Base-by-base conservation (phyloP, 2,329 filamentous ascomycete species). In the Tolypocladium endophyticum region DNA sequence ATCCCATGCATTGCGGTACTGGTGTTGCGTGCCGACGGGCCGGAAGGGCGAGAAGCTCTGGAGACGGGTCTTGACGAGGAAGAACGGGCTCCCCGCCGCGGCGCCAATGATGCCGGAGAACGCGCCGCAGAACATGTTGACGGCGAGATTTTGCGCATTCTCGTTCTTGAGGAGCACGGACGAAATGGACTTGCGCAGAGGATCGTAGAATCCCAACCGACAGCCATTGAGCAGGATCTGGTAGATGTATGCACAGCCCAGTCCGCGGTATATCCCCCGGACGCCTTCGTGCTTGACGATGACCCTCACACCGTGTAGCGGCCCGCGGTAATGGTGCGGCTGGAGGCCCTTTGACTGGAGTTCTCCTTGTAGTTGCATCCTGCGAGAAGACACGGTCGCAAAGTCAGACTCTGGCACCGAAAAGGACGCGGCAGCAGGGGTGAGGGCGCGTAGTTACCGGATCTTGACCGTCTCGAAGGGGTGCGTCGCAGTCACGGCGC, bases 391-490 rank as follows among this genome's bases (percentile, higher is more conserved):
- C 35, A 35, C 16, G 28, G 28, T 33, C 23, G 47, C 55, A 39
- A 35, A 39, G 36, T 52, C 36, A 58, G 47, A 36, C 18, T 54
- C 57, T 58, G 57, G 18, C 50, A 53, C 9, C 28, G 50, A n/a
- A n/a, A 54, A 5, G 50, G 30, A 23, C 30, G 55, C 35, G 39
- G 30, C 39, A 45, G 23, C 54, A 47, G 28, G 18, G 23, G 61
- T 56, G 52, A 25, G 18, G 14, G 61, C 57, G 35, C 39, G 23
- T 71, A 66, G 81, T 71, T 80, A 92, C 88, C 92, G 89, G 72
- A 97, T 97, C 84, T 99, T 99, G 73, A 99, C 92, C 16, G 93
- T 97, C 77, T 99, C 94, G 78, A 97, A 97, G 60, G 92, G 92
- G 76, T 99, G 94, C 57, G 94, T 97, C 65, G 95, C 92, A 47